These are phyloP conservation scores for Lactarius sp. DNA, from an alignment of 768 basidiomycete species.

Conservation along the genomic window DNA sequence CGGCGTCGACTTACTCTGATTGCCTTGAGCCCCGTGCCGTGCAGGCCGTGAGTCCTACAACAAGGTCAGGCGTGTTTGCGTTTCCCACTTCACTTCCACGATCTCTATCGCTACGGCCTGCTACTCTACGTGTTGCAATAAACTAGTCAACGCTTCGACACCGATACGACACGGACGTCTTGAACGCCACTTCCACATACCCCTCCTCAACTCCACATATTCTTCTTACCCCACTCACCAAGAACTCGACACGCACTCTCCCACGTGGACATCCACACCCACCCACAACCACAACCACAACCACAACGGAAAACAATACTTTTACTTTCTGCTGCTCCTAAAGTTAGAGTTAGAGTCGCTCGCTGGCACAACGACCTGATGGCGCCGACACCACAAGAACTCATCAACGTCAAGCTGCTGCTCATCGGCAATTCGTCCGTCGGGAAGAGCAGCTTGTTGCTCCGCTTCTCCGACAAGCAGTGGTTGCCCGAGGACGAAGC, in stretches of 20 bases:
- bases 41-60: neutral
- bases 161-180: neutral
- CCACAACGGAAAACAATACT: neutral
- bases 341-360: too few relatives aligned
- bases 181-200: neutral
- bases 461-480: slow-evolving; percentile 96
- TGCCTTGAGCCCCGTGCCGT: neutral
- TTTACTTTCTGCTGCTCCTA: too few relatives aligned
- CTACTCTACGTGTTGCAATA: neutral
- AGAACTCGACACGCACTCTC: neutral
- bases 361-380: neutral
- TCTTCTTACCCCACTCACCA: too few relatives aligned
- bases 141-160: neutral
- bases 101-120: neutral
- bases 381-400: slow-evolving; percentile 15
- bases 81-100: too few relatives aligned
- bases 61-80: neutral
- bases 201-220: neutral
- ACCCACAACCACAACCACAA: neutral
- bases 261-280: neutral
- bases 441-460: slow-evolving; percentile 84
- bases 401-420: slow-evolving; percentile 72
- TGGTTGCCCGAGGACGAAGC: slow-evolving; percentile 91
- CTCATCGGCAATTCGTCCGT: slow-evolving; percentile 88
- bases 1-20: neutral